A percentile compares a stretch with the other conserved stretches of the same genome.
Evolutionary conservation across 805 yeast genomes (phyloP).

Genomic region (Kuraishia borneana): DNA sequence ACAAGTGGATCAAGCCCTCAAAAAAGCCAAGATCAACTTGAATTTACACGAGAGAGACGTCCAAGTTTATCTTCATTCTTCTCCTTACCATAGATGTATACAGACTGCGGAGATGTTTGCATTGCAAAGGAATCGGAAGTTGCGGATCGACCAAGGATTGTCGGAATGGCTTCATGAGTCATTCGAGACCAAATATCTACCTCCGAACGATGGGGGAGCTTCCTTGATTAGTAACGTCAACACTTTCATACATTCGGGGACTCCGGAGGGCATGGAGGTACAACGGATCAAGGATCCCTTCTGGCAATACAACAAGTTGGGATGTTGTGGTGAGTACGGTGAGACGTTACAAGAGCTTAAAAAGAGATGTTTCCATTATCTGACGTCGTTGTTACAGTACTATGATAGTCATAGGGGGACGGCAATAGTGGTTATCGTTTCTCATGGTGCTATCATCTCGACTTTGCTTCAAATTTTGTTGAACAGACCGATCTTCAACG

Average conservation of each 20-base stretch:
- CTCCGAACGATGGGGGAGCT: slow-evolving; percentile 34
- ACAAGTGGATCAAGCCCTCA: slow-evolving; percentile 17
- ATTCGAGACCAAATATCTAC: slow-evolving; percentile 24
- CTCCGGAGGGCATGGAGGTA: slow-evolving; percentile 9
- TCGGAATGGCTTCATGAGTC: slow-evolving; percentile 33
- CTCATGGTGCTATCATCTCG: slow-evolving; percentile 34
- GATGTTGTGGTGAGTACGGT: slow-evolving; percentile 31
- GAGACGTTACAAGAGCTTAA: slow-evolving; percentile 26
- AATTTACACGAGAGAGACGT: slow-evolving; percentile 2
- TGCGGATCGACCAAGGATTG: slow-evolving; percentile 28
- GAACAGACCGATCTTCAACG: slow-evolving; percentile 25
- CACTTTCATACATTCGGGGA: slow-evolving; percentile 20
- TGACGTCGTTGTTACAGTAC: slow-evolving; percentile 20
- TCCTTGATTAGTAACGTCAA: slow-evolving; percentile 26
- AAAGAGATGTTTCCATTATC: slow-evolving; percentile 21
- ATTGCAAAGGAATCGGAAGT: slow-evolving; percentile 10
- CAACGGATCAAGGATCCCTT: slow-evolving; percentile 13
- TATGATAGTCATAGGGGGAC: slow-evolving; percentile 19
- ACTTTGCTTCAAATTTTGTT: slow-evolving; percentile 24
- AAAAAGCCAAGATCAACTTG: slow-evolving; percentile 5
- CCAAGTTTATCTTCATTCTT: slow-evolving; percentile 22
- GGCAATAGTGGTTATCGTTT: slow-evolving; percentile 20
- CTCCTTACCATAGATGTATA: slow-evolving; percentile 32
- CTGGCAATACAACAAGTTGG: slow-evolving; percentile 23
- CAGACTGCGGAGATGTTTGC: slow-evolving; percentile 25